Evolutionary conservation across 2,329 filamentous ascomycete genomes (phyloP).

Genomic region (Aspergillus uvarum): DNA sequence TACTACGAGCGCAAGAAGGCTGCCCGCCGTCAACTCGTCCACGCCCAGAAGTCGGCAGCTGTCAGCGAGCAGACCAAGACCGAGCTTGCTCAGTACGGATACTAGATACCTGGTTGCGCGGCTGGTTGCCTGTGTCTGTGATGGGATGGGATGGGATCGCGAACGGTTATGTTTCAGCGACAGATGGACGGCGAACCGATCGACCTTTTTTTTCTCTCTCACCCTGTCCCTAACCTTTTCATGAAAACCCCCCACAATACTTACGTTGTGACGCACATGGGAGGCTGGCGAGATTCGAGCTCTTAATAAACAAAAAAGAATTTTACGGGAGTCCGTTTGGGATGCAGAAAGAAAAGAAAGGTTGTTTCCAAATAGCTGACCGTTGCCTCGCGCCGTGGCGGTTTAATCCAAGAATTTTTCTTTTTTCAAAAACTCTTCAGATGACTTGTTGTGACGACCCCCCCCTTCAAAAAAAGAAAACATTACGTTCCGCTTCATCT

Average conservation of each 20-base stretch:
- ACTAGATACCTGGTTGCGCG: slow-evolving; percentile 61
- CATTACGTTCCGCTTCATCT: background rate
- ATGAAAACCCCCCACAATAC: slow-evolving; percentile 35
- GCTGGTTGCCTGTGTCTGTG: slow-evolving; percentile 43
- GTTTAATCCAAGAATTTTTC: slow-evolving; percentile 45
- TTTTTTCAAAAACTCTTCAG: slow-evolving; percentile 36
- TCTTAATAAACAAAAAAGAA: slow-evolving; percentile 38
- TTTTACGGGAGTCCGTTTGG: slow-evolving; percentile 40
- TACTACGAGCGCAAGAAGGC: slow-evolving; percentile 99
- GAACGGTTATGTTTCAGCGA: slow-evolving; percentile 41
- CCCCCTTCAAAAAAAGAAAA: background rate
- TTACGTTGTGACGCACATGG: slow-evolving; percentile 39
- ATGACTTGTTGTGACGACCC: slow-evolving; percentile 23
- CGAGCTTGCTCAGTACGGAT: slow-evolving; percentile 86
- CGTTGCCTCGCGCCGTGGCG: slow-evolving; percentile 43
- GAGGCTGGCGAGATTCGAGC: slow-evolving; percentile 29
- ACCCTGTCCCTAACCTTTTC: slow-evolving; percentile 30
- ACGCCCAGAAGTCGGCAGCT: slow-evolving; percentile 89
- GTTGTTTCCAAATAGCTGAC: slow-evolving; percentile 44
- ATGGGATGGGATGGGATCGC: slow-evolving; percentile 42
- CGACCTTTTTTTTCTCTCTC: slow-evolving; percentile 35
- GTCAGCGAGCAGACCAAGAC: slow-evolving; percentile 82
- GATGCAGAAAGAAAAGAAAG: slow-evolving; percentile 34
- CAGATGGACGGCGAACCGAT: slow-evolving; percentile 42
- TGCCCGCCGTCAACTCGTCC: slow-evolving; percentile 81